Conservation (phyloP, 108 stramenopile genomes). For the Skeletonema menzelii region DNA sequence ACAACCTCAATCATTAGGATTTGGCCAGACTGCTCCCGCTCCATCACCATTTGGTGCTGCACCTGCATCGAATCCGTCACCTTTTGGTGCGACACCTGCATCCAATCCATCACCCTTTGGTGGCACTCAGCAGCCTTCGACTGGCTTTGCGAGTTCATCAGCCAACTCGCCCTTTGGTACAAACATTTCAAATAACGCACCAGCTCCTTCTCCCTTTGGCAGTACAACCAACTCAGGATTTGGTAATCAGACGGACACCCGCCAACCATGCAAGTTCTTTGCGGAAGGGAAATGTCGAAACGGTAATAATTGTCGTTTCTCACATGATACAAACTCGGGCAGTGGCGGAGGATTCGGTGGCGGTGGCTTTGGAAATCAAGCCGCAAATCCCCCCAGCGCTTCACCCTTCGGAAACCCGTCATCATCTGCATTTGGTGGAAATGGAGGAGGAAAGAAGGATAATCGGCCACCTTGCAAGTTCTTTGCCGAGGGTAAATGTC, state of each 20-base stretch:
- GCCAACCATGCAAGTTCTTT: constrained; percentile 17
- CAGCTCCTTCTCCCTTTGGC: constrained; percentile 14
- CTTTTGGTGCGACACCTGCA: constrained; percentile 29
- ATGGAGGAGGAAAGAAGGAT: not conserved
- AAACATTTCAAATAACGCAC: not conserved
- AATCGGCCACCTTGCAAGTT: constrained; percentile 17
- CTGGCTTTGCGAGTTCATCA: not conserved
- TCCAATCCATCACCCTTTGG: constrained; percentile 19
- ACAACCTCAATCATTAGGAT: not conserved
- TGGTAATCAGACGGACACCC: not conserved
- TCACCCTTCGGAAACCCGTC: not conserved
- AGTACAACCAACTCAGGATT: not conserved
- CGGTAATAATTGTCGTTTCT: constrained; percentile 18
- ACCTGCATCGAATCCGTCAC: constrained; percentile 16
- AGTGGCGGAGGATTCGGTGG: constrained; percentile 2
- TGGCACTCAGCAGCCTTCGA: not conserved
- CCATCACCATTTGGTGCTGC: constrained; percentile 26
- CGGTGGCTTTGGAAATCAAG: not conserved
- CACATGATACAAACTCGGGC: constrained; percentile 2
- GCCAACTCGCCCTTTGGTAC: constrained; percentile 11
- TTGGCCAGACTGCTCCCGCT: constrained; percentile 7
- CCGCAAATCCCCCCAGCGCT: not conserved
- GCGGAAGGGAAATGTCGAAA: constrained; percentile 14
- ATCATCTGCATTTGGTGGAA: not conserved
- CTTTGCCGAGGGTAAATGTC: constrained; percentile 18